Evolutionary conservation across 345 rosid species (phyloP).

Genomic region (Eucalyptus dawsonii): DNA sequence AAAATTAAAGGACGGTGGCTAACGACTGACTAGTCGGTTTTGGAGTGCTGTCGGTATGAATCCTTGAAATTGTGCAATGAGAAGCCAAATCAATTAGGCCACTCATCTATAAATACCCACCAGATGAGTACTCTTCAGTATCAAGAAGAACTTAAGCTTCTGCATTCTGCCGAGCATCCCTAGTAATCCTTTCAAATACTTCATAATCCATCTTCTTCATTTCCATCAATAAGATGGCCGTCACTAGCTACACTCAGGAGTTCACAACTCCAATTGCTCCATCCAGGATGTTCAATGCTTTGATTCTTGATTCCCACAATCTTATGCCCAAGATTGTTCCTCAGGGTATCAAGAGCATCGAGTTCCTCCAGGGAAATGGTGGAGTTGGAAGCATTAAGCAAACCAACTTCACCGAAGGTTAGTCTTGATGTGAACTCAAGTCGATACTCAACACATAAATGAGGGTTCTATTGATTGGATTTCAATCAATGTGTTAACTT

Average conservation of each 20-base stretch:
- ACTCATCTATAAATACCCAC: neutral
- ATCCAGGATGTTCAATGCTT: neutral
- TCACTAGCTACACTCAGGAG: neutral
- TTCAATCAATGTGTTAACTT: neutral
- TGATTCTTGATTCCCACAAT: neutral
- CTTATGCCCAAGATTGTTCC: constrained; percentile 11
- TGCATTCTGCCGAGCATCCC: neutral
- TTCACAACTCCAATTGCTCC: neutral
- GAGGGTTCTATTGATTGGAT: neutral
- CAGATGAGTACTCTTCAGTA: neutral
- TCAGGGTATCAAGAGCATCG: constrained; percentile 1
- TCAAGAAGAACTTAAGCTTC: neutral
- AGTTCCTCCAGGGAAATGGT: constrained; percentile 21
- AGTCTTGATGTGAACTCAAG: neutral
- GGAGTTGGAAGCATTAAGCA: constrained; percentile 22
- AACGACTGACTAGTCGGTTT: neutral
- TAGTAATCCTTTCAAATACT: neutral
- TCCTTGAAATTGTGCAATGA: neutral
- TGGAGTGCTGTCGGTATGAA: neutral
- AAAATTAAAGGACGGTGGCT: neutral
- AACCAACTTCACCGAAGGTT: neutral
- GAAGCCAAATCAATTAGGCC: neutral
- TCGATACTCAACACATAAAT: neutral
- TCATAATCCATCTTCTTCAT: neutral
- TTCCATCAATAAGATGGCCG: neutral